Conservation (phyloP, 1,139 yeast species). For the Hemisphaericaspora subhashii region DNA sequence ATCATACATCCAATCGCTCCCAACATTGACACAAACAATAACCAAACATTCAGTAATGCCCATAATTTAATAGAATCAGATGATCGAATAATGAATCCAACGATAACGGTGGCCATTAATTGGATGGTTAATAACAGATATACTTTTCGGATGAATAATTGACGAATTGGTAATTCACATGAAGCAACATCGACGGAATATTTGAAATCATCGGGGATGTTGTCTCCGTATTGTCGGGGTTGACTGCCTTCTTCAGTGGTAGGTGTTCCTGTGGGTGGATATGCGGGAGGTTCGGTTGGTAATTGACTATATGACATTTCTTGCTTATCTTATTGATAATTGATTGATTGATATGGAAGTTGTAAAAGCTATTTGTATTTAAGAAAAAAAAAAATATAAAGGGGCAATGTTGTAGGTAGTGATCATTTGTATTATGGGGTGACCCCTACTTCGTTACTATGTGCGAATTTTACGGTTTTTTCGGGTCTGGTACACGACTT, state of each 20-base stretch:
- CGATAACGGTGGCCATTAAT: slow-evolving; percentile 57
- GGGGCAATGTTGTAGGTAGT: too few relatives aligned
- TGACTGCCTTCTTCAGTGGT: slow-evolving; percentile 12
- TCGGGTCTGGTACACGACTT: too few relatives aligned
- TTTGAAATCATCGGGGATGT: slow-evolving; percentile 78
- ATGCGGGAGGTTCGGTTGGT: slow-evolving; percentile 27
- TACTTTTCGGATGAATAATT: slow-evolving; percentile 75
- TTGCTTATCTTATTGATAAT: background rate
- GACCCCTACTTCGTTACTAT: too few relatives aligned
- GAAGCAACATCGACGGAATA: slow-evolving; percentile 76
- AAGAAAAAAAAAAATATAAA: background rate
- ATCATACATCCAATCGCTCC: slow-evolving; percentile 65
- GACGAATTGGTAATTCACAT: slow-evolving; percentile 74
- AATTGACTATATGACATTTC: slow-evolving; percentile 5
- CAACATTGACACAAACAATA: slow-evolving; percentile 54
- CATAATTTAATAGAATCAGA: slow-evolving; percentile 52
- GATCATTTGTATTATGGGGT: background rate
- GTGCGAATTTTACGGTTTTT: too few relatives aligned
- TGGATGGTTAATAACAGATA: slow-evolving; percentile 71
- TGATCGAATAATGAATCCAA: slow-evolving; percentile 56
- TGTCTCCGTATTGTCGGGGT: slow-evolving; percentile 36
- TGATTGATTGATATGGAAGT: background rate
- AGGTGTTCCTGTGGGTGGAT: slow-evolving; percentile 10
- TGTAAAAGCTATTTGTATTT: background rate
- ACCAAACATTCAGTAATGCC: slow-evolving; percentile 62